Percentiles rank a stretch among this genome's conserved stretches.
phyloP scores from a whole-genome alignment of 495 filamentous ascomycete genomes.

The Trichoderma gamsii region DNA sequence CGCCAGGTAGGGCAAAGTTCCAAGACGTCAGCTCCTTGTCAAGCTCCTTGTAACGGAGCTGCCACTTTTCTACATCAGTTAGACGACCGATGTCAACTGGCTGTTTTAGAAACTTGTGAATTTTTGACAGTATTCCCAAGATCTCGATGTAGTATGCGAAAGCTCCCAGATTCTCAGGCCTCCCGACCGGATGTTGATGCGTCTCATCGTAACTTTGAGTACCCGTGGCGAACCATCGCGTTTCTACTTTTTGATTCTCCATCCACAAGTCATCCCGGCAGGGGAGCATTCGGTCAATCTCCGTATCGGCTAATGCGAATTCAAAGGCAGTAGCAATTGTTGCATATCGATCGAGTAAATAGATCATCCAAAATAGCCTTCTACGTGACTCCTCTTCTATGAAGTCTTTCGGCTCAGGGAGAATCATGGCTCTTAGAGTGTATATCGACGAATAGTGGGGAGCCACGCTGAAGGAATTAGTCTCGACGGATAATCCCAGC shows the following conservation, averaged over 20 bases:
- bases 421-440: slow-evolving; percentile 71
- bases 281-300: slow-evolving; percentile 79
- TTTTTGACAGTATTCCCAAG: slow-evolving; percentile 74
- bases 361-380: slow-evolving; percentile 89
- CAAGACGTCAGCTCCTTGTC: slow-evolving; percentile 71
- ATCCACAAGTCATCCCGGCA: slow-evolving; percentile 82
- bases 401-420: slow-evolving; percentile 76
- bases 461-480: slow-evolving; percentile 64
- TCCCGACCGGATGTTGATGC: slow-evolving; percentile 57
- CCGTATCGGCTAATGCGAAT: slow-evolving; percentile 78
- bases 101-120: slow-evolving; percentile 78
- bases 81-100: slow-evolving; percentile 81
- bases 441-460: slow-evolving; percentile 78
- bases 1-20: slow-evolving; percentile 74
- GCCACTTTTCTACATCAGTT: slow-evolving; percentile 82
- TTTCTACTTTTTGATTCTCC: slow-evolving; percentile 76
- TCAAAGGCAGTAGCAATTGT: slow-evolving; percentile 86
- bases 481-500: slow-evolving; percentile 73
- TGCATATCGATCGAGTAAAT: slow-evolving; percentile 79
- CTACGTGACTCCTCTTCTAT: slow-evolving; percentile 82
- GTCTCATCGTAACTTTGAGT: slow-evolving; percentile 31
- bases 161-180: slow-evolving; percentile 73
- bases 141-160: slow-evolving; percentile 86
- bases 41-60: slow-evolving; percentile 75
- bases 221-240: slow-evolving; percentile 67